A percentile compares a stretch with the other conserved stretches of the same genome.
These are phyloP conservation scores for Chaetomium globosum DNA, from an alignment of 2,329 filamentous ascomycete genomes.

Conservation along the genomic window DNA sequence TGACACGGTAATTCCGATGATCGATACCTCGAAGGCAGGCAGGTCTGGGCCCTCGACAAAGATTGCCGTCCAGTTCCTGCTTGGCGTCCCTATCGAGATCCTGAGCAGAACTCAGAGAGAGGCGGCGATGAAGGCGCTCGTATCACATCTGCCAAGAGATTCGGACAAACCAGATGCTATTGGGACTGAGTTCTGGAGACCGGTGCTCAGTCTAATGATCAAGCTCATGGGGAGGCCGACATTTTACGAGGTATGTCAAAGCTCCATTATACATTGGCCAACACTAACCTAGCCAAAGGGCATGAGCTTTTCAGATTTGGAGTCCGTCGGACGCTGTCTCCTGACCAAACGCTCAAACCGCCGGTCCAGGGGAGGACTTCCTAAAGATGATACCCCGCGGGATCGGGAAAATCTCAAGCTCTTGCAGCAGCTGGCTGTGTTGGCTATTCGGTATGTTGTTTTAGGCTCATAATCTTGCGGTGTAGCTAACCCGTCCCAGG, in stretches of 20 bases:
- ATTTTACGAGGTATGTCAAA: conserved; percentile 48
- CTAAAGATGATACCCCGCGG: conserved; percentile 20
- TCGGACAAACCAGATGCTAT: conserved; percentile 21
- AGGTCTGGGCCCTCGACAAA: conserved; percentile 14
- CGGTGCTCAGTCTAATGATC: conserved; percentile 50
- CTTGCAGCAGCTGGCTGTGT: conserved; percentile 29
- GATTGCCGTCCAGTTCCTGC: conserved; percentile 31
- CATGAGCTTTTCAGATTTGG: conserved; percentile 47
- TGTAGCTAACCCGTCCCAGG: conserved; percentile 33
- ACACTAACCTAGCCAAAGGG: conserved; percentile 35
- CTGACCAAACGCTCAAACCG: conserved; percentile 27
- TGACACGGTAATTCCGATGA: conserved; percentile 24
- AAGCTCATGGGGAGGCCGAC: conserved; percentile 57
- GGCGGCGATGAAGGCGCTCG: conserved; percentile 32
- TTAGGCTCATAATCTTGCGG: accelerated
- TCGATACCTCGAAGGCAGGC: conserved; percentile 32
- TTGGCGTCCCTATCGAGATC: conserved; percentile 29
- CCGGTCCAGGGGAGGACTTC: conserved; percentile 19
- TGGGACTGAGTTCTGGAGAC: conserved; percentile 40
- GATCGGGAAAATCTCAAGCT: conserved; percentile 31
- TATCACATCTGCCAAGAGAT: conserved; percentile 26
- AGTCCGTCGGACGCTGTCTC: conserved; percentile 38
- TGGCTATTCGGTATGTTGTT: conserved; percentile 33
- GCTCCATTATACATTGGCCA: neutral
- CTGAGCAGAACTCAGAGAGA: conserved; percentile 32